Percentiles rank a stretch among this genome's conserved stretches.
Conservation (phyloP, 2,329 filamentous ascomycete species). For the Fusarium austroafricanum region DNA sequence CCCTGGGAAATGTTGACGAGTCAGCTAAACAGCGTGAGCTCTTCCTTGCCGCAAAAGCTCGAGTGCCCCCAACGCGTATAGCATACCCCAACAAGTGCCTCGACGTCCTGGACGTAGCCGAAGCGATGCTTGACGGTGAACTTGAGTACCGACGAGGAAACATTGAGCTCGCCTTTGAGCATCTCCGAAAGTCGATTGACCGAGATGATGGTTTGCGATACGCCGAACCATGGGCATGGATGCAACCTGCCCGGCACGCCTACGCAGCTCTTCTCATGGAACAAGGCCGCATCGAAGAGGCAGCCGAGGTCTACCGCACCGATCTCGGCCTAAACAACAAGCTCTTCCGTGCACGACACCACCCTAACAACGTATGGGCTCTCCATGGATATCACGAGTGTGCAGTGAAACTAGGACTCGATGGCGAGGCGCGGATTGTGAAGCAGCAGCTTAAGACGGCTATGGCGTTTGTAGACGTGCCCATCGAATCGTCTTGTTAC, state of each 20-base stretch:
- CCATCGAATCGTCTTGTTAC: constrained; percentile 54
- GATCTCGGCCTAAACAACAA: constrained; percentile 69
- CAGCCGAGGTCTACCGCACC: constrained; percentile 65
- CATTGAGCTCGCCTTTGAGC: constrained; percentile 66
- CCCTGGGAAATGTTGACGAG: constrained; percentile 61
- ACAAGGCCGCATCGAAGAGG: constrained; percentile 66
- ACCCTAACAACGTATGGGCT: constrained; percentile 79
- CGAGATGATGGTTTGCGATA: constrained; percentile 73
- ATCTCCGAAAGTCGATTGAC: constrained; percentile 65
- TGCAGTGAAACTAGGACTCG: constrained; percentile 61
- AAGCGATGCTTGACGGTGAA: constrained; percentile 77
- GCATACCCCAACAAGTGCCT: constrained; percentile 75
- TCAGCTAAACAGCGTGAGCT: constrained; percentile 62
- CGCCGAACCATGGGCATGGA: constrained; percentile 80
- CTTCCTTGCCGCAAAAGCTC: constrained; percentile 62
- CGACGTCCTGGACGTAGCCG: constrained; percentile 70
- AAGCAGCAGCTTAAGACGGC: constrained; percentile 63
- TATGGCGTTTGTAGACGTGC: constrained; percentile 68
- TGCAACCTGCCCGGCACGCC: constrained; percentile 77
- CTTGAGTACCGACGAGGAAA: constrained; percentile 74
- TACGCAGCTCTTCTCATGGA: constrained; percentile 75
- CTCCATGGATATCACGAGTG: constrained; percentile 79
- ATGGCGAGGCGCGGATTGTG: constrained; percentile 51
- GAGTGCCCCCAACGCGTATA: constrained; percentile 67
- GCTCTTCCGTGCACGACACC: constrained; percentile 70